phyloP scores from a whole-genome alignment of 352 stramenopile species.

The Thraustochytrium sp. region DNA sequence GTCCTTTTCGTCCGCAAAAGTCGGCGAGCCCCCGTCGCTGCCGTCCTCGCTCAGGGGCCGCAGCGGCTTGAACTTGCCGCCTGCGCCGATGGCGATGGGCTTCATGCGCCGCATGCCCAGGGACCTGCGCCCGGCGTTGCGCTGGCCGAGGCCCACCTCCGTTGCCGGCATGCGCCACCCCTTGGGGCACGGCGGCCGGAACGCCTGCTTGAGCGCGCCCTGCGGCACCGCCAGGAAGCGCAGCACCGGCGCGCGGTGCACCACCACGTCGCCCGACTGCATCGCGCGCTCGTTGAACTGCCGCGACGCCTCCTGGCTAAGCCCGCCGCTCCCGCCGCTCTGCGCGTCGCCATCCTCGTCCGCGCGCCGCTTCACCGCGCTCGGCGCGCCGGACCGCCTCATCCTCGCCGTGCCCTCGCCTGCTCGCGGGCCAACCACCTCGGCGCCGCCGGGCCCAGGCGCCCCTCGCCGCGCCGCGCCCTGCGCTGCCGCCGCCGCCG shows the following conservation, averaged over 20 bases:
- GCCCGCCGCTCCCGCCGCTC: neutral
- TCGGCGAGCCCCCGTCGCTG: neutral
- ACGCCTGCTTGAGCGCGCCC: neutral
- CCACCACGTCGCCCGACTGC: neutral
- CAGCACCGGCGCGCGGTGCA: slow-evolving; percentile 23
- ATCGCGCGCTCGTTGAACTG: slow-evolving; percentile 3
- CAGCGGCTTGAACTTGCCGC: neutral
- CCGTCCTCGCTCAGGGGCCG: neutral
- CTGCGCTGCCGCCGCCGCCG: too few relatives aligned
- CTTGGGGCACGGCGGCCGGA: neutral
- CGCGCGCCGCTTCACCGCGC: neutral
- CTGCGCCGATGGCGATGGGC: neutral
- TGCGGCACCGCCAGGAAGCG: neutral
- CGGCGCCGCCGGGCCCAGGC: too few relatives aligned
- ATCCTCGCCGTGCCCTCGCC: neutral
- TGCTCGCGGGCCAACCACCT: too few relatives aligned
- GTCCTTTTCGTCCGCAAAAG: neutral
- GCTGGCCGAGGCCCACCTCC: neutral
- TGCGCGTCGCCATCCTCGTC: neutral
- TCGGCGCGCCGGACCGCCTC: neutral
- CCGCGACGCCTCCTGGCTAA: slow-evolving; percentile 1
- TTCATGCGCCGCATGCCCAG: neutral
- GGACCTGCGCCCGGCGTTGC: neutral
- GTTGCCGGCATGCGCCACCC: slow-evolving; percentile 19
- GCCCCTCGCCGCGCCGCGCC: too few relatives aligned